phyloP scores from a whole-genome alignment of 345 rosid genomes.

The Salix viminalis region DNA sequence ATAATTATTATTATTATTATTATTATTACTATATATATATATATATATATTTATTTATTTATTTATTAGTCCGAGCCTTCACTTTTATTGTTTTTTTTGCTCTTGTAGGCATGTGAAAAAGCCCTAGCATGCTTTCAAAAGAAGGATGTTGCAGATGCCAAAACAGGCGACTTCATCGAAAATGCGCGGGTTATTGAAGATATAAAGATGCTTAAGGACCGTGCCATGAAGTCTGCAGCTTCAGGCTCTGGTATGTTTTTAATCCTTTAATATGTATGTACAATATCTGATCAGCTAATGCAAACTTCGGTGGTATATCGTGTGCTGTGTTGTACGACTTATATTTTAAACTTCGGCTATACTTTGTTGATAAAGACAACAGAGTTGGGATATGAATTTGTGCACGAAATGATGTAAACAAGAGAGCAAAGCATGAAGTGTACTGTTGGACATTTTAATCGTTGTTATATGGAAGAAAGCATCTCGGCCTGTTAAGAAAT shows the following conservation, averaged over 20 bases:
- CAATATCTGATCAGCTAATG: neutral
- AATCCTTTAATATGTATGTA: neutral
- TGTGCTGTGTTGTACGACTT: neutral
- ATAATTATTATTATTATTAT: too few species aligned
- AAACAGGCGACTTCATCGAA: slow-evolving; percentile 19
- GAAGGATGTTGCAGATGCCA: slow-evolving; percentile 16
- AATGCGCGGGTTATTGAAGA: slow-evolving; percentile 21
- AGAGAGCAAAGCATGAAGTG: neutral
- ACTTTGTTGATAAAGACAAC: neutral
- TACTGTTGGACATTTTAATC: neutral
- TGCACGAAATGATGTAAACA: neutral
- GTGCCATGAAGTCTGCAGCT: slow-evolving; percentile 40
- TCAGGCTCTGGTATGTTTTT: slow-evolving; percentile 54
- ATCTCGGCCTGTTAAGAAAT: too few species aligned
- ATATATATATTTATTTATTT: too few species aligned
- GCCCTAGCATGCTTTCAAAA: slow-evolving; percentile 42
- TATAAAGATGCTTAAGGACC: slow-evolving; percentile 46
- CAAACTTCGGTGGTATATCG: neutral
- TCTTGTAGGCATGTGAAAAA: slow-evolving; percentile 58
- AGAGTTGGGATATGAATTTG: neutral
- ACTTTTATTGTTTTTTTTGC: slow-evolving; percentile 6
- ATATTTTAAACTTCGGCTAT: neutral
- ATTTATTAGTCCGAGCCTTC: neutral
- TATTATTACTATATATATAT: too few species aligned
- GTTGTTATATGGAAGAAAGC: neutral